phyloP scores from a whole-genome alignment of 257 asterid genomes.

The Solanum etuberosum region DNA sequence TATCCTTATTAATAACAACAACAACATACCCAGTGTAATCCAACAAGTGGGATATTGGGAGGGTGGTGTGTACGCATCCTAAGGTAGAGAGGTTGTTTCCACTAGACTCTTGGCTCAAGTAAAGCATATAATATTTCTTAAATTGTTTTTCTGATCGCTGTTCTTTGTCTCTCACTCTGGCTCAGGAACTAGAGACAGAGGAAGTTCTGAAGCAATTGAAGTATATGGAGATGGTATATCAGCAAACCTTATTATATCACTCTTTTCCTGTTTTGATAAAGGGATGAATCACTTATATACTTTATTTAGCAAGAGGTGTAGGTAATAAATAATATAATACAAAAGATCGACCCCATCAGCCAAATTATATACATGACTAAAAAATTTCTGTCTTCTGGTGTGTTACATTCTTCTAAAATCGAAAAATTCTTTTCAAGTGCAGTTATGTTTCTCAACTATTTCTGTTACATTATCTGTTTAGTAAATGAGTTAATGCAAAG shows the following conservation, averaged over 20 bases:
- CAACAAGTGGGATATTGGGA: neutral
- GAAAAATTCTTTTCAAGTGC: neutral
- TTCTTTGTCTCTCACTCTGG: slow-evolving; percentile 10
- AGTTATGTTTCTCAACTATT: neutral
- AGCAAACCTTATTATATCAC: neutral
- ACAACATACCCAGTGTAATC: neutral
- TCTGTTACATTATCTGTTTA: neutral
- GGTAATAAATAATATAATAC: neutral
- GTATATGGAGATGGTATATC: slow-evolving; percentile 63
- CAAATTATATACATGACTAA: neutral
- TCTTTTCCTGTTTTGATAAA: neutral
- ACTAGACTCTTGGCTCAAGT: neutral
- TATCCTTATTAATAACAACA: neutral
- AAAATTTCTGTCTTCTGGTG: neutral
- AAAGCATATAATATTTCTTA: neutral
- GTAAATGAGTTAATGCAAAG: neutral
- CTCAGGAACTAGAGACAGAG: slow-evolving; percentile 72
- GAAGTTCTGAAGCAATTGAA: slow-evolving; percentile 77
- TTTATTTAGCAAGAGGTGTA: slow-evolving; percentile 3
- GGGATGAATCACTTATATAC: neutral
- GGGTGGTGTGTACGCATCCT: neutral
- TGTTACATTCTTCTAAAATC: neutral
- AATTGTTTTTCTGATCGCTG: neutral
- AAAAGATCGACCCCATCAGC: neutral
- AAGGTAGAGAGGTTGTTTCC: neutral